Percentiles rank a stretch among this genome's conserved stretches.
Evolutionary conservation across 2,329 filamentous ascomycete species (phyloP).

Genomic region (Apiospora rasikravindrae): DNA sequence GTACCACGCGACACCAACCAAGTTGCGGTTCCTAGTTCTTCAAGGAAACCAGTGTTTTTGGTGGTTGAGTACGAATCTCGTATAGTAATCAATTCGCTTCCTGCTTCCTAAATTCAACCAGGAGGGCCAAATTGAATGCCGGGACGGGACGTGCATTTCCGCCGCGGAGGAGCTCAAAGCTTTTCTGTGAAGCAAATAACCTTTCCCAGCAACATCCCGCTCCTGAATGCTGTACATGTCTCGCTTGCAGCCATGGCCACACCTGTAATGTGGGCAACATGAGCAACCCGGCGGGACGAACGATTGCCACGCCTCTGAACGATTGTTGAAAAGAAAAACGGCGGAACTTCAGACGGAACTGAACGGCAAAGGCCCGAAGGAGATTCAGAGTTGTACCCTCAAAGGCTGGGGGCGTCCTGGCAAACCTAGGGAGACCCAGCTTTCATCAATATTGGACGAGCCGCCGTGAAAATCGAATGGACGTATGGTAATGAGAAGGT

Average conservation of each 20-base stretch:
- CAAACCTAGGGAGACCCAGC: background rate
- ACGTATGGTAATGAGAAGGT: background rate
- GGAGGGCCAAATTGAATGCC: background rate
- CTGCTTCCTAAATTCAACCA: background rate
- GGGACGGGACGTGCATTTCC: slow-evolving; percentile 8
- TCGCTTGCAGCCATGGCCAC: background rate
- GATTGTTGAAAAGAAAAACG: background rate
- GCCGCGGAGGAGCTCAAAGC: background rate
- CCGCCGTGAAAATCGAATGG: background rate
- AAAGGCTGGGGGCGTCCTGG: background rate
- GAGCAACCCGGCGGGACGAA: background rate
- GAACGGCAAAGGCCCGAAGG: background rate
- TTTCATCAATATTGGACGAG: background rate
- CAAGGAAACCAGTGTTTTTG: background rate
- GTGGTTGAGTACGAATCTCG: background rate
- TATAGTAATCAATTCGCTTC: background rate
- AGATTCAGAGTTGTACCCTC: background rate
- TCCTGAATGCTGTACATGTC: background rate
- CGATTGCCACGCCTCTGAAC: background rate
- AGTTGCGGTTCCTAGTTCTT: background rate
- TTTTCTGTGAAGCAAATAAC: background rate
- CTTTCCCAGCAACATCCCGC: background rate
- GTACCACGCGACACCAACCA: background rate
- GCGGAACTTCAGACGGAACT: background rate
- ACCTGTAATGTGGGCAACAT: background rate